Percentiles rank a stretch among this genome's conserved stretches.
Evolutionary conservation across 495 filamentous ascomycete genomes (phyloP).

Genomic region (Xylaria cubensis): DNA sequence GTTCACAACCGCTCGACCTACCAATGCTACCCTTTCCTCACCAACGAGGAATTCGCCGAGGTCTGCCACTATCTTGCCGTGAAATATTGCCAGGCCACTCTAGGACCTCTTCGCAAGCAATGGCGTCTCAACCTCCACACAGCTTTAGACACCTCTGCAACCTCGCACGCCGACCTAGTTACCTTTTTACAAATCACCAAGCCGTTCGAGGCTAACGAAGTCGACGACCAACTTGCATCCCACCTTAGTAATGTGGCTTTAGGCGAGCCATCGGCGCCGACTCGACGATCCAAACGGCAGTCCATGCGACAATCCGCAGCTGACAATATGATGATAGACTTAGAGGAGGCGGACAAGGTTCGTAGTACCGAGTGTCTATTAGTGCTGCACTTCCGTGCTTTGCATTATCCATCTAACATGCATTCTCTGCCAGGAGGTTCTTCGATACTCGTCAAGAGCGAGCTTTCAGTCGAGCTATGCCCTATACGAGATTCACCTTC

Average conservation of each 20-base stretch:
- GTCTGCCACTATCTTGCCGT: slow-evolving; percentile 65
- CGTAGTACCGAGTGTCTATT: slow-evolving; percentile 14
- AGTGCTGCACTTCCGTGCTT: slow-evolving; percentile 33
- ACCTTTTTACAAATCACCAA: slow-evolving; percentile 58
- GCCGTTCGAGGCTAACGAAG: slow-evolving; percentile 48
- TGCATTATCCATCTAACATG: slow-evolving; percentile 47
- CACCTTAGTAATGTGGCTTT: slow-evolving; percentile 49
- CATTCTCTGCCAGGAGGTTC: slow-evolving; percentile 32
- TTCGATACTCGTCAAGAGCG: slow-evolving; percentile 37
- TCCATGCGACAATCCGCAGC: slow-evolving; percentile 18
- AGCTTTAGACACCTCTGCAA: slow-evolving; percentile 43
- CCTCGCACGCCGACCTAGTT: slow-evolving; percentile 40
- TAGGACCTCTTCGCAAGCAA: slow-evolving; percentile 52
- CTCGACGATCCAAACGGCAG: slow-evolving; percentile 19
- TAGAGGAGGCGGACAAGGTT: slow-evolving; percentile 58
- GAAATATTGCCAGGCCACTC: slow-evolving; percentile 57
- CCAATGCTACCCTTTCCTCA: slow-evolving; percentile 62
- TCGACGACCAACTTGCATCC: slow-evolving; percentile 51
- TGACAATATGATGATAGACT: slow-evolving; percentile 47
- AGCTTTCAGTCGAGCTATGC: slow-evolving; percentile 61
- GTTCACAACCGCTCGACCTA: slow-evolving; percentile 34
- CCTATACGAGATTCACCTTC: slow-evolving; percentile 65
- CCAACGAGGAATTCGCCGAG: slow-evolving; percentile 63
- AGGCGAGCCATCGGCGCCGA: background rate
- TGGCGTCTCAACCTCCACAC: slow-evolving; percentile 50